Base-by-base conservation (phyloP, 106 monocot genomes). In the Narthecium ossifragum region DNA sequence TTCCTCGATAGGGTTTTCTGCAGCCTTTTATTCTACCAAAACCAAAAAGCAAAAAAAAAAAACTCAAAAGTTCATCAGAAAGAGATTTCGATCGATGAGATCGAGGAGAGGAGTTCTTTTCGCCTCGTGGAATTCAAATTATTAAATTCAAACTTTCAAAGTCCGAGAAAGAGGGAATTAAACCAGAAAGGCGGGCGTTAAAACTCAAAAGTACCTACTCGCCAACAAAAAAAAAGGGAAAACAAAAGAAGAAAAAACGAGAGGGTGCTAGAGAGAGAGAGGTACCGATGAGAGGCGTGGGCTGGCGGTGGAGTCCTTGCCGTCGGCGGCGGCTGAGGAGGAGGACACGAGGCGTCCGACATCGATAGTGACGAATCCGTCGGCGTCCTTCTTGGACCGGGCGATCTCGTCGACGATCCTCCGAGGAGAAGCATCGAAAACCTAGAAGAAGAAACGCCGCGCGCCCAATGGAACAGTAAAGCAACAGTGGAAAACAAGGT, bases 1-100 rank as follows among this genome's bases (percentile, higher is more conserved):
- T 58, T 58, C 24, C 58, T 58, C 37, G 58, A 39, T 2, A 58
- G 22, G 26, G 24, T 58, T 32, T 38, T 58, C 58, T 58, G 58
- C 37, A 43, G 12, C 43, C 18, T n/a, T n/a, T 58, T 58, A 18
- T 58, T 32, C 3, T 3, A 48, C 22, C 13, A 48, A n/a, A 48
- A 48, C 7, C 18, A 47, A n/a, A 47, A 4, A 22, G 0, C 18
- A 49, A 49, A 24, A 0, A 22, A 22, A 23, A 20, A 49, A 25
- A 3, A 22, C 15, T 43, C 14, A 43, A 0, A 43, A 43, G 1
- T 41, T 41, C 41, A n/a, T n/a, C n/a, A n/a, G n/a, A 5, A 41
- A 14, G 1, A 5, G 7, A 41, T 3, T 41, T 41, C 41, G 14
- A 41, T 11, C 11, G 17, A 41, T 14, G 1, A 8, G 10, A 41